Percentiles rank a stretch among this genome's conserved stretches.
Conservation (phyloP, 2,329 filamentous ascomycete genomes). For the Aulographum hederae region DNA sequence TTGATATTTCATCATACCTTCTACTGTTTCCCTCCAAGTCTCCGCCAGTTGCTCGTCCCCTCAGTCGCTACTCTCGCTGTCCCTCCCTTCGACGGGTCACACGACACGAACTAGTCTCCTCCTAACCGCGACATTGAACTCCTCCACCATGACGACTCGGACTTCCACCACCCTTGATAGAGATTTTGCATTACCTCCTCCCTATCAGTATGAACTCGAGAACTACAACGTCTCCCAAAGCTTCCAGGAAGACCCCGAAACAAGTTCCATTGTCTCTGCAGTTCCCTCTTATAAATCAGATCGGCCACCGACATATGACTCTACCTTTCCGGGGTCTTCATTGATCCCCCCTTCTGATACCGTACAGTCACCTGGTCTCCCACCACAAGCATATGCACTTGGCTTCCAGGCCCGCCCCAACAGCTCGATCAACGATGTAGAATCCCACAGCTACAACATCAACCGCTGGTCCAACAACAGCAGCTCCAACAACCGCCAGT, state of each 20-base stretch:
- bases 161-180: no score
- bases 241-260: slow-evolving; percentile 56
- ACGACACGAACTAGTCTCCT: no score
- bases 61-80: no score
- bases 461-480: slow-evolving; percentile 39
- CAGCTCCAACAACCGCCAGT: slow-evolving; percentile 39
- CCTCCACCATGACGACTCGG: no score
- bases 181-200: no score
- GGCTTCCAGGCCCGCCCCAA: slow-evolving; percentile 10
- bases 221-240: no score
- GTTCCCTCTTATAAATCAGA: slow-evolving; percentile 53
- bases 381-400: slow-evolving; percentile 10
- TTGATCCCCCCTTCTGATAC: slow-evolving; percentile 3
- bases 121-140: no score
- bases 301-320: slow-evolving; percentile 37
- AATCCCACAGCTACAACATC: slow-evolving; percentile 29
- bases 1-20: no score
- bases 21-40: no score
- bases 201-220: background rate
- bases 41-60: no score
- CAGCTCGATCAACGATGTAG: slow-evolving; percentile 7
- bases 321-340: background rate
- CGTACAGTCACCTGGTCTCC: slow-evolving; percentile 7
- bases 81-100: no score
- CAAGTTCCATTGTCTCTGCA: slow-evolving; percentile 45